Percentiles rank a stretch among this genome's conserved stretches.
Conservation (phyloP, 306 rosid species). For the Medicago arabica region DNA sequence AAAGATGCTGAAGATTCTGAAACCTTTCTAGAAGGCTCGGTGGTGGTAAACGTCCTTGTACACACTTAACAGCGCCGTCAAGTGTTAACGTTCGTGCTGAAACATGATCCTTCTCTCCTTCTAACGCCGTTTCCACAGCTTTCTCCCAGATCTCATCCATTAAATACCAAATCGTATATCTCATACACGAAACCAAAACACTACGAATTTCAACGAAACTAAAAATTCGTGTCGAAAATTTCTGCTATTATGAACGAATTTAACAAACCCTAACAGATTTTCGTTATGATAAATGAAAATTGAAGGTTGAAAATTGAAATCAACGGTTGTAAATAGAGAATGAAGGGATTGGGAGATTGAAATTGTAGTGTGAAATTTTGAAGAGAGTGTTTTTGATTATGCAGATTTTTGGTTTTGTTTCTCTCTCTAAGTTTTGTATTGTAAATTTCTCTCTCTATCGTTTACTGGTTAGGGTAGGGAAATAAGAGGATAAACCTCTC, state of each 20-base stretch:
- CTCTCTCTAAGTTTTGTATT: conserved; percentile 39
- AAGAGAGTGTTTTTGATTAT: conserved; percentile 18
- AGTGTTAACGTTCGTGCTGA: conserved; percentile 74
- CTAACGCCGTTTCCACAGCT: conserved; percentile 90
- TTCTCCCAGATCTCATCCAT: conserved; percentile 99
- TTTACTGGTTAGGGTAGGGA: conserved; percentile 47
- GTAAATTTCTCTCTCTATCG: conserved; percentile 47
- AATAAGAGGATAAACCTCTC: conserved; percentile 67
- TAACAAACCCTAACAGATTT: conserved; percentile 5
- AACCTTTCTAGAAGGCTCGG: conserved; percentile 79
- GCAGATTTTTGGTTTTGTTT: conserved; percentile 37
- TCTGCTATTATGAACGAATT: background rate
- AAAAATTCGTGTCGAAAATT: background rate
- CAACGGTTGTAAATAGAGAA: conserved; percentile 5
- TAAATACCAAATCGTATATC: conserved; percentile 61
- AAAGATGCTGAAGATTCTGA: conserved; percentile 85
- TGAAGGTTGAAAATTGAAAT: conserved; percentile 5
- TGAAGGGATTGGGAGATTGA: conserved; percentile 25
- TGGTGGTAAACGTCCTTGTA: conserved; percentile 81
- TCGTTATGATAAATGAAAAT: background rate
- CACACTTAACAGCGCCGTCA: conserved; percentile 95
- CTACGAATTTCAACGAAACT: background rate
- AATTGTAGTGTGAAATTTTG: conserved; percentile 23
- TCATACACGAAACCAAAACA: conserved; percentile 38
- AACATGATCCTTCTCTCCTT: conserved; percentile 74